Percentiles rank a stretch among this genome's conserved stretches.
phyloP scores from a whole-genome alignment of 345 rosid species.

The Crucihimalaya himalaica region DNA sequence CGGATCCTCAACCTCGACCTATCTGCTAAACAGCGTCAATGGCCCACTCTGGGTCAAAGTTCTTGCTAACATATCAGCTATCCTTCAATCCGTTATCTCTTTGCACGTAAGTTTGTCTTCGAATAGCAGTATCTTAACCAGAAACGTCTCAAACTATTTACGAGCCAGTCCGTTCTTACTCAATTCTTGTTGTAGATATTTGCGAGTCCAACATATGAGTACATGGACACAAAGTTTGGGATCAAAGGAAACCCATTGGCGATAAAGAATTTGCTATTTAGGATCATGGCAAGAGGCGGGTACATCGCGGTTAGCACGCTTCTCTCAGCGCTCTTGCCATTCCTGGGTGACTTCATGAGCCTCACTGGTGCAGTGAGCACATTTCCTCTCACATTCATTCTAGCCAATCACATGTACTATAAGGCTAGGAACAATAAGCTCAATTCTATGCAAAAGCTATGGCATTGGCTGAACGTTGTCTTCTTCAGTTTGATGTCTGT shows the following conservation, averaged over 20 bases:
- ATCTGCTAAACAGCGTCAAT: slow-evolving; percentile 64
- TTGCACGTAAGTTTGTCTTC: slow-evolving; percentile 59
- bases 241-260: slow-evolving; percentile 67
- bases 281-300: slow-evolving; percentile 71
- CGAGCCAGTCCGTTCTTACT: background rate
- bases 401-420: slow-evolving; percentile 91
- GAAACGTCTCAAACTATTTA: background rate
- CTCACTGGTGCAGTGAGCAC: slow-evolving; percentile 88
- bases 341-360: slow-evolving; percentile 90
- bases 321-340: slow-evolving; percentile 80
- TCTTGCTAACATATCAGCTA: slow-evolving; percentile 70
- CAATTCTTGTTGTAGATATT: slow-evolving; percentile 55
- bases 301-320: slow-evolving; percentile 70
- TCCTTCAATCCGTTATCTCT: slow-evolving; percentile 83
- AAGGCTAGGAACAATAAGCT: slow-evolving; percentile 59
- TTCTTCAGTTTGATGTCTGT: slow-evolving; percentile 65
- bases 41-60: slow-evolving; percentile 91
- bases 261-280: slow-evolving; percentile 56
- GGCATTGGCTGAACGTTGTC: slow-evolving; percentile 87
- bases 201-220: slow-evolving; percentile 93
- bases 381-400: slow-evolving; percentile 88
- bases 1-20: slow-evolving; percentile 70
- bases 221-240: slow-evolving; percentile 79
- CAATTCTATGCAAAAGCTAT: slow-evolving; percentile 49
- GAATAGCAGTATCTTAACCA: too few relatives aligned